Evolutionary conservation across 441 rosid species (phyloP).

Genomic region (Francoa sonchifolia): DNA sequence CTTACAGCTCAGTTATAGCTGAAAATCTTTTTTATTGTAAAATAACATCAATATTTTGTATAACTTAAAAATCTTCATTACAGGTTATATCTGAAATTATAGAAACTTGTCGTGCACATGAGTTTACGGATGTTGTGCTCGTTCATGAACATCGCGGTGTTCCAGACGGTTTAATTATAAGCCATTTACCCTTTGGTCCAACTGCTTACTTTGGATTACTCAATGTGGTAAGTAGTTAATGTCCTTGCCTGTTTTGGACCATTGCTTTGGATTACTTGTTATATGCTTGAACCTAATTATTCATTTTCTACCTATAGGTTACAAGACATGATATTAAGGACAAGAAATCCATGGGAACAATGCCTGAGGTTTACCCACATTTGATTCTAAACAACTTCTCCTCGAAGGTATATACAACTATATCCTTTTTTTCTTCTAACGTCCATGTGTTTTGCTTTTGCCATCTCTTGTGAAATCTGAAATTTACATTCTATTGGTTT

Average conservation of each 20-base stretch:
- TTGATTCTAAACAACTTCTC: slow-evolving; percentile 68
- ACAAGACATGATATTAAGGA: slow-evolving; percentile 80
- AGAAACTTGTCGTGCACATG: slow-evolving; percentile 78
- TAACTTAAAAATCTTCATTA: slow-evolving; percentile 9
- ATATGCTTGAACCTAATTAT: slow-evolving; percentile 7
- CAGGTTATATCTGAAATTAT: slow-evolving; percentile 87
- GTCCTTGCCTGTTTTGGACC: slow-evolving; percentile 2
- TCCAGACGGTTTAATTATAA: slow-evolving; percentile 70
- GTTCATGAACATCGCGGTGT: slow-evolving; percentile 91
- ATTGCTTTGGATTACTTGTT: slow-evolving; percentile 5
- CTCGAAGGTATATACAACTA: slow-evolving; percentile 42
- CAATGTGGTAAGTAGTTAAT: slow-evolving; percentile 63
- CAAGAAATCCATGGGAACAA: slow-evolving; percentile 63
- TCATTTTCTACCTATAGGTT: slow-evolving; percentile 33
- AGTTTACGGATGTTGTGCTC: slow-evolving; percentile 78
- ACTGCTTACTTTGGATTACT: slow-evolving; percentile 79
- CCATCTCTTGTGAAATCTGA: too few species aligned
- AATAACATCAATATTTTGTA: neutral
- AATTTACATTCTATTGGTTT: too few species aligned
- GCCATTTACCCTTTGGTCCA: slow-evolving; percentile 92
- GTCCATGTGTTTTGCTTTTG: neutral
- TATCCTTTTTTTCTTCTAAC: neutral
- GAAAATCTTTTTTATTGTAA: neutral
- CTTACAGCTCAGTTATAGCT: neutral
- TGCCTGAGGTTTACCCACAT: slow-evolving; percentile 92